Base-by-base conservation (phyloP, 208 protist genomes). In the Wallacemonas rigidus region DNA sequence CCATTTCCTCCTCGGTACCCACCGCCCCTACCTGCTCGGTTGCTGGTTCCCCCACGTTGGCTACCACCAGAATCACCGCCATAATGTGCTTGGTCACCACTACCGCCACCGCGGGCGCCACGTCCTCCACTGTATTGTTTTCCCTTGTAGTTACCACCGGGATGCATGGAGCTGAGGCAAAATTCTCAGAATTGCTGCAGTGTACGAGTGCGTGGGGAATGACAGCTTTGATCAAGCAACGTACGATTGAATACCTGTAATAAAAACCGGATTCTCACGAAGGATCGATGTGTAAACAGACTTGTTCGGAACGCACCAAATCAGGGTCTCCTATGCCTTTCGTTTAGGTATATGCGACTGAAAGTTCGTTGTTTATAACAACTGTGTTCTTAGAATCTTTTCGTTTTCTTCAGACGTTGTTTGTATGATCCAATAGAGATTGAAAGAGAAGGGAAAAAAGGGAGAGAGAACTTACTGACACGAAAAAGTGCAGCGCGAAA, bases 151-250 rank as follows among this genome's bases (percentile, higher is more conserved):
- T 76, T 72, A 54, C 71, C 51, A 44, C 76, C 77, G 54, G 76
- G 69, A 44, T 81, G 79, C 83, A 88, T 88, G 71, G 56, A 62
- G 70, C 11, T 72, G 15, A 58, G 12, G 40, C 9, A 61, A 56
- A 35, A 39, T n/a, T 1, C 61, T 54, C 43, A n/a, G 63, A 14
- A 72, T 6, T 14, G 45, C 12, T 9, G 62, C 9, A 68, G 7
- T 73, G 38, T 54, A 35, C 26, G 26, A 26, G 26, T 26, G 26
- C 26, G 26, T 26, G 26, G 26, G 26, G 26, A 26, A 26, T 26
- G 26, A 26, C 26, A 26, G 26, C 26, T 26, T 26, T 11, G 39
- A 62, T 38, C 15, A 36, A 12, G 44, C 8, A 51, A 72, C 45
- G 45, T 12, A 50, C 53, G 1, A 60, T 60, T 70, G 8, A 26